Percentiles rank a stretch among this genome's conserved stretches.
Evolutionary conservation across 2,329 filamentous ascomycete species (phyloP).

Genomic region (Monosporascus cannonballus): DNA sequence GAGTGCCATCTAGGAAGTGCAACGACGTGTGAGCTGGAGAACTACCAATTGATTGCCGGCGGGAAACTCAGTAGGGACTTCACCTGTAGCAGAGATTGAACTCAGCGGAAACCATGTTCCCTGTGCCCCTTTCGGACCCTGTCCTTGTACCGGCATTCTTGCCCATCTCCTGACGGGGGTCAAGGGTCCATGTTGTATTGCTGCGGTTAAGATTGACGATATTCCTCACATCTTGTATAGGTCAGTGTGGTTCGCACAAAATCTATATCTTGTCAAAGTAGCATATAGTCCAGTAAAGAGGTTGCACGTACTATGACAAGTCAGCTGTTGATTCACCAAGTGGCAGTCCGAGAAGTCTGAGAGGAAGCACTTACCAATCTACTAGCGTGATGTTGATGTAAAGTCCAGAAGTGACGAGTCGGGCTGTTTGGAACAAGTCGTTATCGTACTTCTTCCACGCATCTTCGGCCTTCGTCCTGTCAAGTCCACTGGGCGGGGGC

Average conservation of each 20-base stretch:
- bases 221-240: conserved; percentile 54
- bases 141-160: conserved; percentile 45
- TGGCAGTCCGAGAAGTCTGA: background rate
- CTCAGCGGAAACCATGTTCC: conserved; percentile 79
- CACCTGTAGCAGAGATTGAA: conserved; percentile 83
- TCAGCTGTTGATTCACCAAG: background rate
- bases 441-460: conserved; percentile 68
- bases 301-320: too few species aligned
- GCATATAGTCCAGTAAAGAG: background rate
- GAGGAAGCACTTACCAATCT: conserved; percentile 40
- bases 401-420: conserved; percentile 66
- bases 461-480: conserved; percentile 40
- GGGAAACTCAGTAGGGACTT: background rate
- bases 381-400: conserved; percentile 75
- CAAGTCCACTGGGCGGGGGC: conserved; percentile 47
- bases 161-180: conserved; percentile 66
- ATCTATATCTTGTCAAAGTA: too few species aligned
- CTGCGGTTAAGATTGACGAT: conserved; percentile 67
- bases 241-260: too few species aligned
- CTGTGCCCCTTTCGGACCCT: conserved; percentile 63
- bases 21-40: background rate
- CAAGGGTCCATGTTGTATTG: conserved; percentile 75
- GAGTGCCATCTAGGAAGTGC: conserved; percentile 55
- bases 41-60: background rate
- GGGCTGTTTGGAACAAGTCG: conserved; percentile 72